Conservation (phyloP, 768 basidiomycete species). For the Suillus tomentosus region DNA sequence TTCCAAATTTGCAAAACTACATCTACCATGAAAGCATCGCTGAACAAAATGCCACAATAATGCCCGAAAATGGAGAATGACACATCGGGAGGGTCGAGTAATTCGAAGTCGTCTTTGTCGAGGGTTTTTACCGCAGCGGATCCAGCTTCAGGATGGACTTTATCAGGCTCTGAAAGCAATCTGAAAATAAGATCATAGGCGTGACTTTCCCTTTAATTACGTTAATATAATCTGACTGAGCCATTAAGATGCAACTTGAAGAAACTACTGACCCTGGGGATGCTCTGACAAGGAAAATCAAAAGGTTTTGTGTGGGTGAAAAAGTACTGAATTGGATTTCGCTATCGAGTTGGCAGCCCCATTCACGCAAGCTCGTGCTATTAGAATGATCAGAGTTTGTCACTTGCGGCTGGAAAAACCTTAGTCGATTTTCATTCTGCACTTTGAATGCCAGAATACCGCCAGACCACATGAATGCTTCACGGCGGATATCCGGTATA, state of each 20-base stretch:
- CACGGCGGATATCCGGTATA: neutral
- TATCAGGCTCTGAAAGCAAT: neutral
- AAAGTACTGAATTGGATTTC: neutral
- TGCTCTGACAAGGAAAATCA: neutral
- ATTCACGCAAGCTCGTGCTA: neutral
- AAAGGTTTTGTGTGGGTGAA: neutral
- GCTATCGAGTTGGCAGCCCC: neutral
- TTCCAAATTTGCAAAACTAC: constrained; percentile 1
- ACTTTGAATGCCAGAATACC: neutral
- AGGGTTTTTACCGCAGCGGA: neutral
- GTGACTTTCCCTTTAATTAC: neutral
- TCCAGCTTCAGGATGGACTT: constrained; percentile 21
- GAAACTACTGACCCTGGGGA: neutral
- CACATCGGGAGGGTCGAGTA: neutral
- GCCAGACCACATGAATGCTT: neutral
- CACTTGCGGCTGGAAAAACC: neutral
- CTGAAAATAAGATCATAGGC: neutral
- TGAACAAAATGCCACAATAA: neutral
- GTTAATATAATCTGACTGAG: neutral
- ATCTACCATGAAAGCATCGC: neutral
- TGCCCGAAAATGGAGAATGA: neutral
- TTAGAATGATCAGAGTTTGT: neutral
- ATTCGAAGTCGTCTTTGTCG: neutral
- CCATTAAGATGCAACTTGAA: neutral
- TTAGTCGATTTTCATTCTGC: no score